Percentiles rank a stretch among this genome's conserved stretches.
Evolutionary conservation across 495 filamentous ascomycete genomes (phyloP).

Genomic region (Neurospora tetrasperma): DNA sequence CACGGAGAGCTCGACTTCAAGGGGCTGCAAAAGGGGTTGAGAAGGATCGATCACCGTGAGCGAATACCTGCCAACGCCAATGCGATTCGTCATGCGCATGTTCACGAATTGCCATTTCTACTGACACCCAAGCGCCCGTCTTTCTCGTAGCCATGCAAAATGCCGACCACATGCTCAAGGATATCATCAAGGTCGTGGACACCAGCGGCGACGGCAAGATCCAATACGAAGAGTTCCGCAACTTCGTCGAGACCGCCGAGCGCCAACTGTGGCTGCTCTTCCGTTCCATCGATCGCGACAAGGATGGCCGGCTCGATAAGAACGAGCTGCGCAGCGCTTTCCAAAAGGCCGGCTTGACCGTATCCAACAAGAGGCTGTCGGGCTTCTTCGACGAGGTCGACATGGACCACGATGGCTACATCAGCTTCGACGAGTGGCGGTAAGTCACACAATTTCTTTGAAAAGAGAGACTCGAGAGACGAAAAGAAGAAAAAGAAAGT

Average conservation of each 20-base stretch:
- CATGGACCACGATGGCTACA: constrained; percentile 75
- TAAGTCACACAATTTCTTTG: constrained; percentile 35
- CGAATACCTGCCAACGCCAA: constrained; percentile 22
- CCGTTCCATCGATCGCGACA: constrained; percentile 73
- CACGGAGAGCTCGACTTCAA: constrained; percentile 73
- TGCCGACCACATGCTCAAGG: constrained; percentile 74
- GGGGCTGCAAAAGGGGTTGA: constrained; percentile 73
- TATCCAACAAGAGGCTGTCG: constrained; percentile 67
- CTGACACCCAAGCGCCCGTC: constrained; percentile 13
- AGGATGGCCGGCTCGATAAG: constrained; percentile 84
- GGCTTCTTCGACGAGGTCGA: constrained; percentile 86
- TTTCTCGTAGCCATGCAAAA: constrained; percentile 69
- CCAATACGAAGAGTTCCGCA: constrained; percentile 81
- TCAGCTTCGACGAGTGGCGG: constrained; percentile 95
- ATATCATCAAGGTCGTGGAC: constrained; percentile 72
- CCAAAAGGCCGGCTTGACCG: constrained; percentile 61
- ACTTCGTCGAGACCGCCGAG: constrained; percentile 81
- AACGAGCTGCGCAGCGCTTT: constrained; percentile 71
- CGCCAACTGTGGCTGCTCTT: constrained; percentile 72
- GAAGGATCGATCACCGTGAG: constrained; percentile 89
- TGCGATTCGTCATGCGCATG: not conserved
- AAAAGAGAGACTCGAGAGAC: not conserved
- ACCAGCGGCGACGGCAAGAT: constrained; percentile 80
- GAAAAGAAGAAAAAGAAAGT: not conserved
- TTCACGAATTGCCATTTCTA: not conserved